Evolutionary conservation across 2,329 filamentous ascomycete species (phyloP).

Genomic region (Chaetothyriales sp.): DNA sequence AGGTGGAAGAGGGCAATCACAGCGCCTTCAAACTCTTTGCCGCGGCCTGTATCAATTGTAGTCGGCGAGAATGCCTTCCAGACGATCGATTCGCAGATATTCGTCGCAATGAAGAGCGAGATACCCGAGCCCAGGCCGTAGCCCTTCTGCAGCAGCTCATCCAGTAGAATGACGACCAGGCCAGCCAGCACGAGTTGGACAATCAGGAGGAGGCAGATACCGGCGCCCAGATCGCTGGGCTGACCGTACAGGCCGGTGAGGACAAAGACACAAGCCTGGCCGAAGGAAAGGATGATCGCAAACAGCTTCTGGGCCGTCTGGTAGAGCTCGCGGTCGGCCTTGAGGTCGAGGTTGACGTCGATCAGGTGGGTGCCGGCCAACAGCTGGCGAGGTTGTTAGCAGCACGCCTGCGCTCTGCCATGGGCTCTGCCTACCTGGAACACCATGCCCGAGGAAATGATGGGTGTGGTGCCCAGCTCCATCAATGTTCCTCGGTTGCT

Average conservation of each 20-base stretch:
- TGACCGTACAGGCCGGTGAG: conserved; percentile 96
- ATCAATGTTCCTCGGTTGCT: conserved; percentile 95
- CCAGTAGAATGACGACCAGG: conserved; percentile 95
- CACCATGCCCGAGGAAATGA: conserved; percentile 99
- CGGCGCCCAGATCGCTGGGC: conserved; percentile 88
- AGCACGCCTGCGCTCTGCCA: not conserved
- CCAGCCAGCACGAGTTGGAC: conserved; percentile 95
- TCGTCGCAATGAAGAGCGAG: conserved; percentile 98
- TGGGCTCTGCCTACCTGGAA: conserved; percentile 52
- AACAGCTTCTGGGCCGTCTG: conserved; percentile 99
- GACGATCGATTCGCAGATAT: conserved; percentile 99
- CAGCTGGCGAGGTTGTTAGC: conserved; percentile 38
- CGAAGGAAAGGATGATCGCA: conserved; percentile 92
- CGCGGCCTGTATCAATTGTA: conserved; percentile 97
- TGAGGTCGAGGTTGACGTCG: conserved; percentile 99
- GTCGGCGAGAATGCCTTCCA: conserved; percentile 99
- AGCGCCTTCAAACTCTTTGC: conserved; percentile 96
- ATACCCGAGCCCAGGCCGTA: conserved; percentile 98
- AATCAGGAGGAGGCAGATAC: conserved; percentile 95
- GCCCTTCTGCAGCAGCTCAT: conserved; percentile 98
- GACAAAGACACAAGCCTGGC: conserved; percentile 94
- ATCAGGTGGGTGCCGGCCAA: conserved; percentile 98
- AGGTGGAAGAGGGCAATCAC: conserved; percentile 97
- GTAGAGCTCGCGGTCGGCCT: conserved; percentile 98
- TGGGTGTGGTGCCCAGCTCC: conserved; percentile 94